phyloP scores from a whole-genome alignment of 2,329 filamentous ascomycete genomes.

The Colletotrichum acutatum region DNA sequence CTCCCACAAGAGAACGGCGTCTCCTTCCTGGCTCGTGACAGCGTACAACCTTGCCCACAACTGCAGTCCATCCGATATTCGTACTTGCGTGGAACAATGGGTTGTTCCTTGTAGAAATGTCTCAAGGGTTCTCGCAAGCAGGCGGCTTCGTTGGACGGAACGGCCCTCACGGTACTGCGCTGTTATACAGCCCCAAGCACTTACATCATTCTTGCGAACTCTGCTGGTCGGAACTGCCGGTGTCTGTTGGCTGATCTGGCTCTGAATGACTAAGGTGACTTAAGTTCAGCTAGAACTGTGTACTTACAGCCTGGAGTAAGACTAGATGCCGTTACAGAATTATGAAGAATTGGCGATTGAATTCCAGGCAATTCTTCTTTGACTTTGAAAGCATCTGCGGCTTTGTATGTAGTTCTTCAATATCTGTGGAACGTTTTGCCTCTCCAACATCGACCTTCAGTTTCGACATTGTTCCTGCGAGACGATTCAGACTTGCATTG shows the following conservation, averaged over 20 bases:
- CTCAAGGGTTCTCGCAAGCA: not conserved
- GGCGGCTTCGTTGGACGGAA: not conserved
- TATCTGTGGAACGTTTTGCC: not conserved
- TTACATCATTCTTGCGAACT: not conserved
- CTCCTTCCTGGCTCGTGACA: not conserved
- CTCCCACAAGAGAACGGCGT: not conserved
- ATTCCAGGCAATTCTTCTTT: not conserved
- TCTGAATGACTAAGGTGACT: not conserved
- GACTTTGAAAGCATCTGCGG: not conserved
- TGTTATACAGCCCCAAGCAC: no score
- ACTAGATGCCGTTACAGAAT: not conserved
- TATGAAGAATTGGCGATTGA: no score
- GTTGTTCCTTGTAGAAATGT: not conserved
- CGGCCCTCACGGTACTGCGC: not conserved
- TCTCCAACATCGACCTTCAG: not conserved
- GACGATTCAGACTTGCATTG: slow-evolving; percentile 15
- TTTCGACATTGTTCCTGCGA: slow-evolving; percentile 3
- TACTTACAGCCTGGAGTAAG: not conserved
- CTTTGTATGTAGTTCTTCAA: not conserved
- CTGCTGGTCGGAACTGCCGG: not conserved
- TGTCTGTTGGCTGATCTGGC: not conserved
- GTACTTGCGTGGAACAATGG: not conserved
- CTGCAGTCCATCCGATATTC: not conserved
- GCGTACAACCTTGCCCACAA: not conserved
- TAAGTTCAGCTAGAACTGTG: not conserved